Conservation (phyloP, 2,329 filamentous ascomycete genomes). For the Cercospora sesami region DNA sequence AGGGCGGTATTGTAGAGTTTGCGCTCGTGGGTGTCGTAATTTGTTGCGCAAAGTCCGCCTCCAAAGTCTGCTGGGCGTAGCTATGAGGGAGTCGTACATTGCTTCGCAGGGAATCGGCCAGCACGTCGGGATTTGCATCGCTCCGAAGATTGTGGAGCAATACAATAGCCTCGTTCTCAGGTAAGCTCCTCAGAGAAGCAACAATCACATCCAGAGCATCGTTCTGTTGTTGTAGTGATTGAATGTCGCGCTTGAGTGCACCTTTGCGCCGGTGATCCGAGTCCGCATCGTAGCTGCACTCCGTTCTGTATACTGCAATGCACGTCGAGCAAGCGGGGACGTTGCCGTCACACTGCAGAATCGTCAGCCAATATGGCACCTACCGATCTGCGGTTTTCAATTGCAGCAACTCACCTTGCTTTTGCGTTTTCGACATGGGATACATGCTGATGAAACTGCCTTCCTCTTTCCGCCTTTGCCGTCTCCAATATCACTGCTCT, state of each 20-base stretch:
- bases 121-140: conserved; percentile 43
- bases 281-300: conserved; percentile 53
- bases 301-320: conserved; percentile 52
- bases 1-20: conserved; percentile 13
- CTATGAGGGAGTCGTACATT: conserved; percentile 41
- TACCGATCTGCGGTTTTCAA: background rate
- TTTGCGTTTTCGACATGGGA: conserved; percentile 54
- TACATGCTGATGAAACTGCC: conserved; percentile 47
- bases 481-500: conserved; percentile 33
- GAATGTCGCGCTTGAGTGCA: conserved; percentile 44
- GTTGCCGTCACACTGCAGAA: conserved; percentile 51
- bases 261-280: conserved; percentile 50
- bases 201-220: conserved; percentile 46
- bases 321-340: conserved; percentile 54
- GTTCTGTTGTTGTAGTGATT: conserved; percentile 41
- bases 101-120: conserved; percentile 45
- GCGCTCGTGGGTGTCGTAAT: conserved; percentile 27
- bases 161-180: conserved; percentile 47
- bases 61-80: conserved; percentile 36
- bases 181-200: conserved; percentile 46
- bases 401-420: conserved; percentile 44
- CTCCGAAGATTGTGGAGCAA: conserved; percentile 47
- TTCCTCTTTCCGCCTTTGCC: conserved; percentile 38
- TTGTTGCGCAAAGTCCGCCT: conserved; percentile 37
- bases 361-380: background rate